phyloP scores from a whole-genome alignment of 2,329 filamentous ascomycete genomes.

The Aaosphaeria arxii region DNA sequence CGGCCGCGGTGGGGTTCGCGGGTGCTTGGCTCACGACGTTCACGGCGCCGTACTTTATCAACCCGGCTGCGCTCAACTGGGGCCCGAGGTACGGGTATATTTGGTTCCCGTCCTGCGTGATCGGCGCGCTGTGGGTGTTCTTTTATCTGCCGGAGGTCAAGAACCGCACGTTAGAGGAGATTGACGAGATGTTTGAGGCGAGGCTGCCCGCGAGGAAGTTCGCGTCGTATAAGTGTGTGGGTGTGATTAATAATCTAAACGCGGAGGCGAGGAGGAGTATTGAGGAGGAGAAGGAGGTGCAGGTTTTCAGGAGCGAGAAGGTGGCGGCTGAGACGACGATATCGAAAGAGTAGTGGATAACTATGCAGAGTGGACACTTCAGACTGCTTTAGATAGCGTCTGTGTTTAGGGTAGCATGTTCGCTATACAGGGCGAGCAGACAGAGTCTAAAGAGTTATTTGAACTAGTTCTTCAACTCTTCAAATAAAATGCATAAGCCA shows the following conservation, averaged over 20 bases:
- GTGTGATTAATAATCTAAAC: constrained; percentile 11
- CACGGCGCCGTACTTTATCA: constrained; percentile 61
- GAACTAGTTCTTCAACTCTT: too few species aligned
- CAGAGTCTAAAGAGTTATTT: too few species aligned
- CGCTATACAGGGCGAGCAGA: too few species aligned
- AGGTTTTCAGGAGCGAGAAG: constrained; percentile 23
- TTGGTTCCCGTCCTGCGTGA: constrained; percentile 44
- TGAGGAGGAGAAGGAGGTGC: constrained; percentile 21
- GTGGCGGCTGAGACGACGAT: constrained; percentile 21
- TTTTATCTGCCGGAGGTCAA: constrained; percentile 55
- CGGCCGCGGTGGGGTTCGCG: constrained; percentile 52
- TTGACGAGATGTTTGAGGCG: constrained; percentile 53
- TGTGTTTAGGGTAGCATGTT: too few species aligned
- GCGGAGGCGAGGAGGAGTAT: constrained; percentile 16
- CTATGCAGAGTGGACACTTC: background rate
- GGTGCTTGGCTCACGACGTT: constrained; percentile 57
- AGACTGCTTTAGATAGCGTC: too few species aligned
- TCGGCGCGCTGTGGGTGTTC: constrained; percentile 30
- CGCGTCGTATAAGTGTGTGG: constrained; percentile 35
- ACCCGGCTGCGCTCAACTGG: constrained; percentile 53
- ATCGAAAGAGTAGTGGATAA: constrained; percentile 14
- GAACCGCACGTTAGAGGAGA: constrained; percentile 52
- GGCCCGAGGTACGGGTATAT: constrained; percentile 57
- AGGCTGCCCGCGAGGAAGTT: constrained; percentile 44
- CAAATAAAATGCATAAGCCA: too few species aligned